Evolutionary conservation across 2,329 filamentous ascomycete genomes (phyloP).

Genomic region (Thielaviopsis euricoi): DNA sequence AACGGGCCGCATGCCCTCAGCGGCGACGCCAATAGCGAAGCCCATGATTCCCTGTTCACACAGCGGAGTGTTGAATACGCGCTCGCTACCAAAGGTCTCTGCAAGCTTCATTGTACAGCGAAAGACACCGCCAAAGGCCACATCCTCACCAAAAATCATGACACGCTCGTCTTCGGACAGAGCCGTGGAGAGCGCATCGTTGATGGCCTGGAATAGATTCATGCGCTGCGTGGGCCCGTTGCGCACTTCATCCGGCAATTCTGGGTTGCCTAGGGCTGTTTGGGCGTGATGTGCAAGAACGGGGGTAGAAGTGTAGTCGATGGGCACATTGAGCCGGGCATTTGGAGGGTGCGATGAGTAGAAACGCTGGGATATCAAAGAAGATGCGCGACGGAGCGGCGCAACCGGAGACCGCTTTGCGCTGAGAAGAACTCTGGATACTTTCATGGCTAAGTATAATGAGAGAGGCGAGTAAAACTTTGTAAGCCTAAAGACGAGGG

Average conservation of each 20-base stretch:
- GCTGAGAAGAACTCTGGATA: background rate
- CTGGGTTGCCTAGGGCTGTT: slow-evolving; percentile 50
- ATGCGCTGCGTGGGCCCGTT: slow-evolving; percentile 65
- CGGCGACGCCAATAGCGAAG: slow-evolving; percentile 79
- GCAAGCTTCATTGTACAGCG: slow-evolving; percentile 83
- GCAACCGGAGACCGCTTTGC: background rate
- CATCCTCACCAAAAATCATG: slow-evolving; percentile 88
- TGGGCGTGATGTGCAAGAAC: slow-evolving; percentile 68
- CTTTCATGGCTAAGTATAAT: background rate
- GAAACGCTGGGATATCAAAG: slow-evolving; percentile 2
- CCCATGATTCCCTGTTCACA: slow-evolving; percentile 90
- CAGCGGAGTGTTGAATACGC: slow-evolving; percentile 93
- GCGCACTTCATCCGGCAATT: slow-evolving; percentile 49
- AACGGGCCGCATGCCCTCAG: slow-evolving; percentile 80
- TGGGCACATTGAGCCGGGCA: slow-evolving; percentile 62
- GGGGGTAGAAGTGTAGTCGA: slow-evolving; percentile 71
- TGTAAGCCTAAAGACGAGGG: background rate
- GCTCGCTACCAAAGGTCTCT: slow-evolving; percentile 68
- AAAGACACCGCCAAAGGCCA: slow-evolving; percentile 94
- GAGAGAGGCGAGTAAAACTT: background rate
- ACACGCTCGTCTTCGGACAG: slow-evolving; percentile 72
- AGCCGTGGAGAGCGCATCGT: slow-evolving; percentile 70
- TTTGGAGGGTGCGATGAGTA: slow-evolving; percentile 43
- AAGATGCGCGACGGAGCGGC: background rate
- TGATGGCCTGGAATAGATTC: slow-evolving; percentile 90